phyloP scores from a whole-genome alignment of 1,284 basidiomycete genomes.

The Austroboletus novae-zelandiae region DNA sequence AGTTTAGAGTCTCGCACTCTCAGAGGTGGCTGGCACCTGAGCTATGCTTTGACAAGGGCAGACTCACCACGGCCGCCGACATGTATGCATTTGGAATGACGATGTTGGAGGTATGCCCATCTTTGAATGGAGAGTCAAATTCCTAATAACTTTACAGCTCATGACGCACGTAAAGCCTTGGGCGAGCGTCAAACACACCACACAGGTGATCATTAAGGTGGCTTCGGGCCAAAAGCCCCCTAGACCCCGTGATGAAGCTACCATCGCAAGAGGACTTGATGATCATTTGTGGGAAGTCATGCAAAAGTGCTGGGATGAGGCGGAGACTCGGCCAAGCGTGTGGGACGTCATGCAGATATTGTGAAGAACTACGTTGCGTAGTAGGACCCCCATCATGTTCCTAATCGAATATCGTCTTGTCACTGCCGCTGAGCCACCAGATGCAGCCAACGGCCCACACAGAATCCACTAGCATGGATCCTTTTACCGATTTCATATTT shows the following conservation, averaged over 20 bases:
- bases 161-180: slow-evolving; percentile 52
- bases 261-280: slow-evolving; percentile 44
- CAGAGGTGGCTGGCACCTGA: slow-evolving; percentile 56
- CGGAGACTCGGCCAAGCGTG: slow-evolving; percentile 41
- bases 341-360: slow-evolving; percentile 34
- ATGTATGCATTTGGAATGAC: slow-evolving; percentile 57
- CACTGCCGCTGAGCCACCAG: too few relatives aligned
- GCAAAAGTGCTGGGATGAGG: slow-evolving; percentile 42
- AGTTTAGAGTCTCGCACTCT: slow-evolving; percentile 34
- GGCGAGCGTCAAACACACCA: slow-evolving; percentile 43
- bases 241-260: slow-evolving; percentile 36
- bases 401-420: too few relatives aligned
- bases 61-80: slow-evolving; percentile 47
- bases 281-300: slow-evolving; percentile 48
- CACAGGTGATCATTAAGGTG: slow-evolving; percentile 48
- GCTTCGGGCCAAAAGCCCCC: slow-evolving; percentile 41
- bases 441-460: too few relatives aligned
- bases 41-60: slow-evolving; percentile 48
- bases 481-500: too few relatives aligned
- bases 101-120: slow-evolving; percentile 43
- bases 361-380: not conserved
- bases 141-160: slow-evolving; percentile 33
- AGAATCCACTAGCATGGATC: too few relatives aligned
- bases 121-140: not conserved
- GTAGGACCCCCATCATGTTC: too few relatives aligned